phyloP scores from a whole-genome alignment of 139 green algal species.

The Ettlia oleoabundans region DNA sequence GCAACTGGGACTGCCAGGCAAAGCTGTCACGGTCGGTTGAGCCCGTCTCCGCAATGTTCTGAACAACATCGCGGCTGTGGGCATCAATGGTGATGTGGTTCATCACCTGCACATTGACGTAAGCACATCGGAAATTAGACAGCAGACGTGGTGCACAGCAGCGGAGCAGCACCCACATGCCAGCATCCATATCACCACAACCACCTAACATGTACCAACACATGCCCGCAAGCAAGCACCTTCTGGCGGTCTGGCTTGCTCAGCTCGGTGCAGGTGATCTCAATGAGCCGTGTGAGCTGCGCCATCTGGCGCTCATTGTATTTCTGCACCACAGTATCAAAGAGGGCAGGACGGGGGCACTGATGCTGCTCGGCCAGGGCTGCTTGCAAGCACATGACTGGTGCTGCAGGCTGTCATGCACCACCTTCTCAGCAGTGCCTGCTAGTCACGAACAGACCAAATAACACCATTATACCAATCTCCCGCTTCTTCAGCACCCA shows the following conservation, averaged over 20 bases:
- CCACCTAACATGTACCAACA: too few relatives aligned
- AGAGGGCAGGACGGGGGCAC: too few relatives aligned
- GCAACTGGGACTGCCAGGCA: constrained; percentile 90
- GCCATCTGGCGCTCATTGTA: constrained; percentile 90
- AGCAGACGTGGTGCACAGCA: too few relatives aligned
- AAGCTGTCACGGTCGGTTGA: constrained; percentile 79
- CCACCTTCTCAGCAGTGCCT: background rate
- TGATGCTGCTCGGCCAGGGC: too few relatives aligned
- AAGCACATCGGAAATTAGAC: too few relatives aligned
- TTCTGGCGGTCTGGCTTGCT: constrained; percentile 86
- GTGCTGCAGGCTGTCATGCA: background rate
- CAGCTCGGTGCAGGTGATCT: constrained; percentile 83
- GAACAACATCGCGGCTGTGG: constrained; percentile 87
- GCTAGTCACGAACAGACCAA: background rate
- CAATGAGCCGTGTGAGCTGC: constrained; percentile 89
- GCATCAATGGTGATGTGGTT: constrained; percentile 87
- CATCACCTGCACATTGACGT: constrained; percentile 71
- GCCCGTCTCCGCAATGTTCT: constrained; percentile 80
- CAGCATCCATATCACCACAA: too few relatives aligned
- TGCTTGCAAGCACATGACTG: background rate
- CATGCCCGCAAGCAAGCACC: constrained; percentile 51
- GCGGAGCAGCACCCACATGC: too few relatives aligned
- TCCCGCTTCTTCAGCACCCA: background rate
- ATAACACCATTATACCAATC: too few relatives aligned
- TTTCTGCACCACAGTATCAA: too few relatives aligned